Conservation (phyloP, 164 flowering plant species). For the Stephania cephalantha region DNA sequence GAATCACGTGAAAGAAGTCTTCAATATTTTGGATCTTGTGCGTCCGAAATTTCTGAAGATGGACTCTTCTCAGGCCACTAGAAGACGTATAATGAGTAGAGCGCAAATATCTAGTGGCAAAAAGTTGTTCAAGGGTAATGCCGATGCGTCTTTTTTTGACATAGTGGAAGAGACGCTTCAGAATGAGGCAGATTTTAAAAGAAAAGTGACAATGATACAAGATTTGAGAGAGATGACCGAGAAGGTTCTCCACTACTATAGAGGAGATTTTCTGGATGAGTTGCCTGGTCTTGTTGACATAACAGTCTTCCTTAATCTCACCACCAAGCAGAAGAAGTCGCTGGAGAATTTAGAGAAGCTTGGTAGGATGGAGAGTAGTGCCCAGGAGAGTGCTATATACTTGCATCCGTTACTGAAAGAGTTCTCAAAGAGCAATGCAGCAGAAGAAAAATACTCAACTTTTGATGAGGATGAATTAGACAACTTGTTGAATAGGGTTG, state of each 20-base stretch:
- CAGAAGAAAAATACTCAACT: slow-evolving; percentile 15
- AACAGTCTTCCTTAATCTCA: slow-evolving; percentile 58
- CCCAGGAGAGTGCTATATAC: slow-evolving; percentile 61
- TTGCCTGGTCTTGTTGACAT: slow-evolving; percentile 84
- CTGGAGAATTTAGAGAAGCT: slow-evolving; percentile 32
- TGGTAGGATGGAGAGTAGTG: slow-evolving; percentile 44
- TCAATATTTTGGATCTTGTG: slow-evolving; percentile 78
- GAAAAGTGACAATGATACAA: slow-evolving; percentile 59
- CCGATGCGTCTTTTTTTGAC: slow-evolving; percentile 49
- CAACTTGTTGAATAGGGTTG: slow-evolving; percentile 35
- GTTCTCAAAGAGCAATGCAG: slow-evolving; percentile 25
- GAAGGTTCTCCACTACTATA: slow-evolving; percentile 77
- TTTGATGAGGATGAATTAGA: slow-evolving; percentile 28
- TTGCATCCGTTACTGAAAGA: slow-evolving; percentile 58
- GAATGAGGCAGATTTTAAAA: slow-evolving; percentile 45
- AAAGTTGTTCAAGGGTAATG: slow-evolving; percentile 28
- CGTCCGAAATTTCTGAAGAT: slow-evolving; percentile 66
- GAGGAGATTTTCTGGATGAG: slow-evolving; percentile 84
- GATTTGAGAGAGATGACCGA: slow-evolving; percentile 84
- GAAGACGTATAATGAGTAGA: slow-evolving; percentile 56
- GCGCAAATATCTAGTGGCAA: slow-evolving; percentile 32
- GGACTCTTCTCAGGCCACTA: slow-evolving; percentile 41
- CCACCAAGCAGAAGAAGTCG: slow-evolving; percentile 38
- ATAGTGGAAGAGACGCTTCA: slow-evolving; percentile 68
- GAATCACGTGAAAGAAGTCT: slow-evolving; percentile 83